These are phyloP conservation scores for Halteria grandinella DNA, from an alignment of 73 alveolate genomes.

Conservation along the genomic window DNA sequence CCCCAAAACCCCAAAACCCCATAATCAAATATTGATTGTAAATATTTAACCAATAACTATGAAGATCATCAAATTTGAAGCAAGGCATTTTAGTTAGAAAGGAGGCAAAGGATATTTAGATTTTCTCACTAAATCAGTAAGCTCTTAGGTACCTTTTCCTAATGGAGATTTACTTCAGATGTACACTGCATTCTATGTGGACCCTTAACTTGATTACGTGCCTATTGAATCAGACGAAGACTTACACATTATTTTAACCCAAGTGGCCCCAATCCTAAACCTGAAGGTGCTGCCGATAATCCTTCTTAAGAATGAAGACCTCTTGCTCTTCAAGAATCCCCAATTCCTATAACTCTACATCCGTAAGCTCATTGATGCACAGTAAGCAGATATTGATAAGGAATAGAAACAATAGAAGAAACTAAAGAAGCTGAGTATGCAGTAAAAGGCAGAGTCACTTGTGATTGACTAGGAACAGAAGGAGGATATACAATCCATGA, in stretches of 20 bases:
- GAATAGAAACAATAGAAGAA: neutral
- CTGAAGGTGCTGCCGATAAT: constrained; percentile 2
- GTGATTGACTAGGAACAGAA: constrained; percentile 7
- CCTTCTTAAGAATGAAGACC: neutral
- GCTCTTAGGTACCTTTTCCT: too few species aligned
- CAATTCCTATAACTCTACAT: constrained; percentile 4
- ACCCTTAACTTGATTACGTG: constrained; percentile 5
- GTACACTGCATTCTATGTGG: too few species aligned
- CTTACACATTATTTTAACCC: neutral
- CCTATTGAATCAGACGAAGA: constrained; percentile 8
- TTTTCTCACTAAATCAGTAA: too few species aligned
- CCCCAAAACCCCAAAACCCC: too few species aligned
- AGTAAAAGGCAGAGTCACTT: neutral
- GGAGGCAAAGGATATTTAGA: too few species aligned
- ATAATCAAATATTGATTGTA: too few species aligned
- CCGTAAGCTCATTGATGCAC: constrained; percentile 15
- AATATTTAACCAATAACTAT: too few species aligned
- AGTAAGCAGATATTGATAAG: neutral
- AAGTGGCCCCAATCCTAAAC: neutral
- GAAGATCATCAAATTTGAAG: too few species aligned
- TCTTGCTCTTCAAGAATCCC: constrained; percentile 6
- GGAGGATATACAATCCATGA: constrained; percentile 27
- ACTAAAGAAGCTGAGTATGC: neutral
- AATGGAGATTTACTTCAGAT: too few species aligned
- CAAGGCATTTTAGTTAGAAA: too few species aligned